Percentiles rank a stretch among this genome's conserved stretches.
These are phyloP conservation scores for Apiospora phragmitis DNA, from an alignment of 2,329 filamentous ascomycete genomes.

Conservation along the genomic window DNA sequence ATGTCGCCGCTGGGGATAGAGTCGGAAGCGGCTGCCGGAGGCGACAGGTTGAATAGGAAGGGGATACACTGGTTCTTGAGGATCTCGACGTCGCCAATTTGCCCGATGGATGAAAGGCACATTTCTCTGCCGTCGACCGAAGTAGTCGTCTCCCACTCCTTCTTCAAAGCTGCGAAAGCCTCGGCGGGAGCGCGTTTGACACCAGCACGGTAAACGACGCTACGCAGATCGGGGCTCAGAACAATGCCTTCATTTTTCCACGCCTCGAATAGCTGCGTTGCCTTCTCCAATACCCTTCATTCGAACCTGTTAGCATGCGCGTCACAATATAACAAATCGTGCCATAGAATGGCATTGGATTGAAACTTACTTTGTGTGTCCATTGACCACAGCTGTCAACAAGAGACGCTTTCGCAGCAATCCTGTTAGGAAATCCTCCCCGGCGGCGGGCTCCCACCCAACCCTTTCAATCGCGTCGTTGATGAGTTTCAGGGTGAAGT, in stretches of 20 bases:
- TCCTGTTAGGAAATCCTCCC: conserved; percentile 79
- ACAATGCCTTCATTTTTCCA: conserved; percentile 69
- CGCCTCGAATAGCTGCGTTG: conserved; percentile 75
- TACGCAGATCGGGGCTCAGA: conserved; percentile 80
- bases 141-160: conserved; percentile 79
- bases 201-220: conserved; percentile 76
- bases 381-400: conserved; percentile 69
- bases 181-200: conserved; percentile 69
- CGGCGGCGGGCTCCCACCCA: conserved; percentile 79
- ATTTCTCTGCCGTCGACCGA: conserved; percentile 92
- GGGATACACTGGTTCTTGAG: conserved; percentile 65
- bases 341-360: neutral
- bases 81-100: conserved; percentile 67
- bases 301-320: conserved; percentile 20
- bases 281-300: conserved; percentile 67
- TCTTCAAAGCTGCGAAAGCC: conserved; percentile 73
- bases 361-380: conserved; percentile 67
- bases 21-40: conserved; percentile 48
- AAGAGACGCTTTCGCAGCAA: conserved; percentile 84
- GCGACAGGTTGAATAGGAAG: conserved; percentile 75
- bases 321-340: conserved; percentile 15
- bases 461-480: conserved; percentile 73
- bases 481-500: conserved; percentile 77
- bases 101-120: conserved; percentile 73
- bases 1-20: conserved; percentile 85